These are phyloP conservation scores for Sugiyamaella castrensis DNA, from an alignment of 1,139 yeast genomes.

Conservation along the genomic window DNA sequence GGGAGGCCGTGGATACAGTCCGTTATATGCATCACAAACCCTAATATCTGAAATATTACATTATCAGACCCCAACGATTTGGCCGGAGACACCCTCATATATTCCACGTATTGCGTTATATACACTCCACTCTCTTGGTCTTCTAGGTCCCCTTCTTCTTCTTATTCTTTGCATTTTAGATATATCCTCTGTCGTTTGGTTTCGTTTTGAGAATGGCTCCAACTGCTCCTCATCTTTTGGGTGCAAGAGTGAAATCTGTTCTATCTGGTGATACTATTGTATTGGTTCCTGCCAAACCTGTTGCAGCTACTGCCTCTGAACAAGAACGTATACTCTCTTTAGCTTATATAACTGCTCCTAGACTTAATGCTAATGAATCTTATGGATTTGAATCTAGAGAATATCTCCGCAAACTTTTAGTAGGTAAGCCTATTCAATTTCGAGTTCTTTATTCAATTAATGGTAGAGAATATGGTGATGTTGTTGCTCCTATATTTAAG, in stretches of 20 bases:
- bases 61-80: background rate
- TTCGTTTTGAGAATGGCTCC: background rate
- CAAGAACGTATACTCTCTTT: conserved; percentile 64
- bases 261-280: conserved; percentile 74
- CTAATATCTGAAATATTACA: conserved; percentile 13
- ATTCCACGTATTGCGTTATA: no score
- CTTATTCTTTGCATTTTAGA: background rate
- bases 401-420: conserved; percentile 56
- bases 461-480: conserved; percentile 72
- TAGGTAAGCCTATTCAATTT: conserved; percentile 67
- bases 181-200: background rate
- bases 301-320: conserved; percentile 34
- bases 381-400: conserved; percentile 59
- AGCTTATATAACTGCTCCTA: conserved; percentile 60
- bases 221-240: conserved; percentile 10
- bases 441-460: conserved; percentile 51
- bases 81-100: background rate
- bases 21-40: background rate
- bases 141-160: background rate
- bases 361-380: conserved; percentile 41
- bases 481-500: conserved; percentile 59
- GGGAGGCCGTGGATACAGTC: no score
- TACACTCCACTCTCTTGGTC: no score
- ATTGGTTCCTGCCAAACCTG: conserved; percentile 48
- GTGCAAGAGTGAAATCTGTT: conserved; percentile 57